These are phyloP conservation scores for Solanum neorickii DNA, from an alignment of 257 asterid species.

Conservation along the genomic window DNA sequence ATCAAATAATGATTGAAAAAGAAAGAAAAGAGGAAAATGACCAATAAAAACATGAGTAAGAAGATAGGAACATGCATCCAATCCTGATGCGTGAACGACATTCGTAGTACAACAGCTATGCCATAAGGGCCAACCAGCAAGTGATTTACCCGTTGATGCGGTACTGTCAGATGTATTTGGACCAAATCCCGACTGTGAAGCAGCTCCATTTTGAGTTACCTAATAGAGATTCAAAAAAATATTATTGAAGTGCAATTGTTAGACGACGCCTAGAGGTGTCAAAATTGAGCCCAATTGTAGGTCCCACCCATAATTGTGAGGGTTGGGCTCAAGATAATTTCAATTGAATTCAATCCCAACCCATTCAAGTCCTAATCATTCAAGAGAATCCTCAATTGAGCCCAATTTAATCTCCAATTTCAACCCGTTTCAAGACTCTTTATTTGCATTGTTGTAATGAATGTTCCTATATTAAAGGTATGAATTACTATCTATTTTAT, in stretches of 20 bases:
- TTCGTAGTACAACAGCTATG: not conserved
- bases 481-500: no score
- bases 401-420: no score
- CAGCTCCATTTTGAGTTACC: constrained; percentile 73
- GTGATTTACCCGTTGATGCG: constrained; percentile 25
- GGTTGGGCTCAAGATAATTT: no score
- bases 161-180: constrained; percentile 32
- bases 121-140: not conserved
- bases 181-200: constrained; percentile 39
- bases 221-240: constrained; percentile 13
- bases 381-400: no score
- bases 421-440: no score
- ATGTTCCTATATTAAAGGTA: no score
- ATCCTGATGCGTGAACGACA: not conserved
- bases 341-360: no score
- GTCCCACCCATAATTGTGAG: no score
- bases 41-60: not conserved
- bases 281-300: no score
- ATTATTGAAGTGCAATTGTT: not conserved
- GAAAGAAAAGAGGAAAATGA: not conserved
- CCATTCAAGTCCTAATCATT: no score
- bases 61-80: not conserved
- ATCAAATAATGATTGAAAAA: not conserved
- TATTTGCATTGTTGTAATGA: no score
- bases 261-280: not conserved